Evolutionary conservation across 2,329 filamentous ascomycete genomes (phyloP).

Genomic region (Hypoxylon rubiginosum): DNA sequence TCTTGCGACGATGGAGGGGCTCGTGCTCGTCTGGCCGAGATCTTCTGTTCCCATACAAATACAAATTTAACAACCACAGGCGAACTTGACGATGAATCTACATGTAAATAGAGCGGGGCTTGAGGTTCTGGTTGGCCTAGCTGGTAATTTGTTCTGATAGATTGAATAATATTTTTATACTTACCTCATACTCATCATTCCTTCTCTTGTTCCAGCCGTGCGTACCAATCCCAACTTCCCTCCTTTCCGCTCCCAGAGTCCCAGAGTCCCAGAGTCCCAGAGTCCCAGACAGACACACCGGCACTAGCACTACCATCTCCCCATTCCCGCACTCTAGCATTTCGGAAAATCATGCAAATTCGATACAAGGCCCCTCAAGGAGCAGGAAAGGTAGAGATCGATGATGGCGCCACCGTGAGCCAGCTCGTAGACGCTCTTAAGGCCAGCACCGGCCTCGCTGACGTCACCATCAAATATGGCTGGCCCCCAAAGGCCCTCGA

Average conservation of each 20-base stretch:
- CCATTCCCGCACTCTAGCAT: background rate
- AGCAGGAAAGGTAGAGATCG: constrained; percentile 76
- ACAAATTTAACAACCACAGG: background rate
- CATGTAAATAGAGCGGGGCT: constrained; percentile 24
- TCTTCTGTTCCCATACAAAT: background rate
- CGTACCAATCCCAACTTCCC: background rate
- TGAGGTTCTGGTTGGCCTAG: background rate
- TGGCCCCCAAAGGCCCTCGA: constrained; percentile 82
- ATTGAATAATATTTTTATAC: background rate
- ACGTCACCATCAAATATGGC: constrained; percentile 85
- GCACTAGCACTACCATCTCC: background rate
- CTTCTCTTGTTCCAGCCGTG: background rate
- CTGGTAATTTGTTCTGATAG: background rate
- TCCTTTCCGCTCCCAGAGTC: background rate
- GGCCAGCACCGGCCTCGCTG: constrained; percentile 72
- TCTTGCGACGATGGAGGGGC: background rate
- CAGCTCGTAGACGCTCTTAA: constrained; percentile 73
- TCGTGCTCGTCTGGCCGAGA: background rate
- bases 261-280: too few relatives aligned
- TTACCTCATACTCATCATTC: background rate
- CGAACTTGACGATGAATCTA: background rate
- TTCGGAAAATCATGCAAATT: constrained; percentile 72
- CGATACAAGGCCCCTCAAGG: constrained; percentile 82
- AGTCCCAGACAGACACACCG: background rate
- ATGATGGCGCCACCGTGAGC: constrained; percentile 75